A percentile compares a stretch with the other conserved stretches of the same genome.
Evolutionary conservation across 73 alveolate genomes (phyloP).

Genomic region (Paramecium biaurelia): DNA sequence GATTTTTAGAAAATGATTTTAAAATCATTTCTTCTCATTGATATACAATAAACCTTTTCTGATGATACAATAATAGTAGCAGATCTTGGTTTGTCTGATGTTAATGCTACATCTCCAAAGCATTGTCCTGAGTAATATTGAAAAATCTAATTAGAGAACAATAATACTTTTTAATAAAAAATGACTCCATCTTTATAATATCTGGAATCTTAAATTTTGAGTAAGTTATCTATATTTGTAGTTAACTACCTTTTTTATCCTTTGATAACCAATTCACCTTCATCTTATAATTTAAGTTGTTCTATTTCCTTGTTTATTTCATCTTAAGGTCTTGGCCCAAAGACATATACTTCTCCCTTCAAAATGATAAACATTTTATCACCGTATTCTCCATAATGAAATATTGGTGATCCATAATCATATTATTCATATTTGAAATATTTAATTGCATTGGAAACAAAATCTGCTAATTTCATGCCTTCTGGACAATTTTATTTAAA

Average conservation of each 20-base stretch:
- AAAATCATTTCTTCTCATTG: not conserved
- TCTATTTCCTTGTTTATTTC: conserved; percentile 12
- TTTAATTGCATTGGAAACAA: not conserved
- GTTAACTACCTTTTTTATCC: not conserved
- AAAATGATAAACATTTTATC: conserved; percentile 30
- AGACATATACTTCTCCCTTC: conserved; percentile 25
- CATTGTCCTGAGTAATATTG: conserved; percentile 11
- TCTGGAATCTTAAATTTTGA: not conserved
- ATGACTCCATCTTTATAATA: not conserved
- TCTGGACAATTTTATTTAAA: conserved; percentile 21
- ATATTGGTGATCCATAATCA: not conserved
- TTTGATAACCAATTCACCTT: not conserved
- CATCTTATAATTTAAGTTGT: not conserved
- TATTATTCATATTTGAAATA: not conserved
- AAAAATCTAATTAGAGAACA: not conserved
- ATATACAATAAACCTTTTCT: not conserved
- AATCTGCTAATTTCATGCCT: not conserved
- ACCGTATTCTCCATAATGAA: conserved; percentile 42
- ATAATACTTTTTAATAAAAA: not conserved
- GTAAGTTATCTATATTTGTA: not conserved
- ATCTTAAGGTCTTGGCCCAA: not conserved
- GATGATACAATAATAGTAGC: conserved; percentile 1
- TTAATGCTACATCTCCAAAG: conserved; percentile 37
- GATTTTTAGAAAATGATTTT: not conserved
- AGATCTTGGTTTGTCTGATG: conserved; percentile 4